Conservation (phyloP, 2,329 filamentous ascomycete species). For the Zasmidium cellare region DNA sequence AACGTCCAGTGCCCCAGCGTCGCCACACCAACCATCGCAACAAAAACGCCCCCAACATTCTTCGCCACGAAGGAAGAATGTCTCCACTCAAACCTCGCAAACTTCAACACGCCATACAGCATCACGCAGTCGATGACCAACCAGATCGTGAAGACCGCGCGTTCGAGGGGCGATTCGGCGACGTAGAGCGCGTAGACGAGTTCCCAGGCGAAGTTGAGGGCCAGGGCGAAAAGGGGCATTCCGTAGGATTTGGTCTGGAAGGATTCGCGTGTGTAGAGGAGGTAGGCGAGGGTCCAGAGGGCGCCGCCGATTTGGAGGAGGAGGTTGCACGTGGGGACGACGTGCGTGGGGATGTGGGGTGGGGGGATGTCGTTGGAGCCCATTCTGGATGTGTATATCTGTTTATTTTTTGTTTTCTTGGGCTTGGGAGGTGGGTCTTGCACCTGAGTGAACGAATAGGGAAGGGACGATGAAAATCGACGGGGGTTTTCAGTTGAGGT, state of each 20-base stretch:
- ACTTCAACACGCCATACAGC: background rate
- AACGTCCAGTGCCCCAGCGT: background rate
- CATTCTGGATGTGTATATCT: background rate
- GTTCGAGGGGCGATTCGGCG: background rate
- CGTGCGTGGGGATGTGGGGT: background rate
- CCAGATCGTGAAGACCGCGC: constrained; percentile 1
- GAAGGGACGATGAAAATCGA: too few species aligned
- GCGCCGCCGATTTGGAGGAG: constrained; percentile 1
- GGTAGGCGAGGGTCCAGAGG: constrained; percentile 1
- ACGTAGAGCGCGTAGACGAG: constrained; percentile 1
- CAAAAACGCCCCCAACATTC: background rate
- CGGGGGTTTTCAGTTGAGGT: too few species aligned
- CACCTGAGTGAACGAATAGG: too few species aligned
- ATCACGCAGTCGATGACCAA: background rate
- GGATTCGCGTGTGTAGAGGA: constrained; percentile 1
- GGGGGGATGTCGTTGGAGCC: constrained; percentile 1
- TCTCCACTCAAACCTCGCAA: background rate
- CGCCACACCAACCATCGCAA: background rate
- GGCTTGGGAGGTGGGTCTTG: too few species aligned
- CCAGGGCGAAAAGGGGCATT: constrained; percentile 4
- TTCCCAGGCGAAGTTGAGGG: constrained; percentile 1
- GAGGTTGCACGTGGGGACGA: background rate
- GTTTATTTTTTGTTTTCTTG: too few species aligned
- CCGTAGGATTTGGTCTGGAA: constrained; percentile 1
- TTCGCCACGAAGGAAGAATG: background rate